A percentile compares a stretch with the other conserved stretches of the same genome.
phyloP scores from a whole-genome alignment of 495 filamentous ascomycete genomes.

The Aspergillus ellipticus region DNA sequence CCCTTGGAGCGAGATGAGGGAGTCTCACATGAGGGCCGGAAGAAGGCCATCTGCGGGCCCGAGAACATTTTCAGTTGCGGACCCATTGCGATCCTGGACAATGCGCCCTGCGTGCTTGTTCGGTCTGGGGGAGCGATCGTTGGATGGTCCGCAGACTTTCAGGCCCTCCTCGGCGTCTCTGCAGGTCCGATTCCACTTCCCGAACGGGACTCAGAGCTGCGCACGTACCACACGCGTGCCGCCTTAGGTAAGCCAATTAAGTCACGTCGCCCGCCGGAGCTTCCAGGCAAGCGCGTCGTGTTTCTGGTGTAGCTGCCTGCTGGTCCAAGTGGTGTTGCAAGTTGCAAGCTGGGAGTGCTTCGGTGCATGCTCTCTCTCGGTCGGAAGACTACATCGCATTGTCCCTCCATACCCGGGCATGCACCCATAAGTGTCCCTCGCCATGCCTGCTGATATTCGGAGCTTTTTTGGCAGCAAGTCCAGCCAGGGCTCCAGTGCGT shows the following conservation, averaged over 20 bases:
- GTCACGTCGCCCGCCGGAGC: constrained; percentile 26
- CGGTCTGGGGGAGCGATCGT: constrained; percentile 1
- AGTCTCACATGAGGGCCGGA: constrained; percentile 36
- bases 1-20: not conserved
- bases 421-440: constrained; percentile 9
- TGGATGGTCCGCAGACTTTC: constrained; percentile 17
- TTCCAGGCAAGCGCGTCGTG: constrained; percentile 33
- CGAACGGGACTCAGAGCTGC: constrained; percentile 11
- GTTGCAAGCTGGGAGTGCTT: not conserved
- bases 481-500: constrained; percentile 26
- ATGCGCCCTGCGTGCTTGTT: constrained; percentile 3
- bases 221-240: constrained; percentile 27
- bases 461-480: constrained; percentile 68
- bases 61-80: constrained; percentile 37
- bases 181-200: constrained; percentile 27
- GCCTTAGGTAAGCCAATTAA: constrained; percentile 31
- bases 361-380: not conserved
- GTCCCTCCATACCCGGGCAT: not conserved
- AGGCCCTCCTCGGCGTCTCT: constrained; percentile 31
- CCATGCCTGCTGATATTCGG: constrained; percentile 75
- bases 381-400: not conserved
- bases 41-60: constrained; percentile 33
- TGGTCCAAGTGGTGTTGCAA: not conserved
- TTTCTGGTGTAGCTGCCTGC: constrained; percentile 10
- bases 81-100: constrained; percentile 30